Evolutionary conservation across 2,329 filamentous ascomycete species (phyloP).

Genomic region (Penicillium brevicompactum): DNA sequence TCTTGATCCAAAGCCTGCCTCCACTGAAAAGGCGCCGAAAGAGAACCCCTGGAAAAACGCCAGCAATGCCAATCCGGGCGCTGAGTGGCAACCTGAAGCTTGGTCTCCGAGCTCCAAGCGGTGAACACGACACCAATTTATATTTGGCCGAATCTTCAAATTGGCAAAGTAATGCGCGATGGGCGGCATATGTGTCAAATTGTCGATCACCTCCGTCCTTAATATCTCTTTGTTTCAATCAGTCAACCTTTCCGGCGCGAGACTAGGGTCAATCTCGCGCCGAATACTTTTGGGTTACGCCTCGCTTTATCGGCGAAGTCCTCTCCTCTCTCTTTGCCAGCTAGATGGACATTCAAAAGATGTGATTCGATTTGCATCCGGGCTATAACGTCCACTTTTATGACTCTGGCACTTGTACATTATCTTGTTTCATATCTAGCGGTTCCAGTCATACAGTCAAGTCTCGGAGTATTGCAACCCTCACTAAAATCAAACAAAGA

Average conservation of each 20-base stretch:
- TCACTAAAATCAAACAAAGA: too few species aligned
- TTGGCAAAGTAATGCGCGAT: background rate
- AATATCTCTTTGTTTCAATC: too few species aligned
- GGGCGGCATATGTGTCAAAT: background rate
- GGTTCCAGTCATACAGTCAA: background rate
- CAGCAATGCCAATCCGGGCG: slow-evolving; percentile 56
- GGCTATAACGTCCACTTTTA: background rate
- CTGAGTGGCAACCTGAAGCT: slow-evolving; percentile 67
- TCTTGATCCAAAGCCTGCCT: slow-evolving; percentile 5
- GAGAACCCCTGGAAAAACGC: slow-evolving; percentile 62
- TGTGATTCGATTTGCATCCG: background rate
- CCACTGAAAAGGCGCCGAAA: slow-evolving; percentile 15
- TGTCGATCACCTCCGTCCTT: background rate
- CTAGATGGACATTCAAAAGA: background rate
- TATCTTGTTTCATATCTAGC: background rate
- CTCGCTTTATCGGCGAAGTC: too few species aligned
- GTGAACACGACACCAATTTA: slow-evolving; percentile 30
- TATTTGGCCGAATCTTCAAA: background rate
- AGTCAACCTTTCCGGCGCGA: too few species aligned
- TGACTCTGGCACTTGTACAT: slow-evolving; percentile 1
- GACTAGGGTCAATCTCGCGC: too few species aligned
- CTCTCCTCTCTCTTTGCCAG: background rate
- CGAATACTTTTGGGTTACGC: too few species aligned
- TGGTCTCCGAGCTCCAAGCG: slow-evolving; percentile 59
- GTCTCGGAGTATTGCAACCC: too few species aligned